These are phyloP conservation scores for Diaporthe sp. DNA, from an alignment of 2,329 filamentous ascomycete species.

Conservation along the genomic window DNA sequence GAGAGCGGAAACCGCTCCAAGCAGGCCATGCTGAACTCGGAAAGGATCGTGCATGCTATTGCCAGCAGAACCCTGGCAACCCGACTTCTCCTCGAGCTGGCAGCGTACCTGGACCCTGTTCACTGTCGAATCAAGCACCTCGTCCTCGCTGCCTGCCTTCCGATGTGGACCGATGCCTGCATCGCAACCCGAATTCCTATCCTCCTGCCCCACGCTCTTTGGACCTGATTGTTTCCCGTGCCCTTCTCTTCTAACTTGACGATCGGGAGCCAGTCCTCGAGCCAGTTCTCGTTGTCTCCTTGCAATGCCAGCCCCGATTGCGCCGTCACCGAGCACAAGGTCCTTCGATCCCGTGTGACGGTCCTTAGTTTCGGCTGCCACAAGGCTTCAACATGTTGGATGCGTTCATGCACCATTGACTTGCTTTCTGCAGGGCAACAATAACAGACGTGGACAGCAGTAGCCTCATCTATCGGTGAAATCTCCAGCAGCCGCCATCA, in stretches of 20 bases:
- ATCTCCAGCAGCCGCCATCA: conserved; percentile 32
- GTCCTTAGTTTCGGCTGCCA: conserved; percentile 19
- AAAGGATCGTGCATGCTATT: conserved; percentile 1
- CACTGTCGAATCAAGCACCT: background rate
- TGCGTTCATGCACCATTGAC: conserved; percentile 38
- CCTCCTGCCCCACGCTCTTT: background rate
- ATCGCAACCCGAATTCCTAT: background rate
- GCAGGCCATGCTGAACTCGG: conserved; percentile 13
- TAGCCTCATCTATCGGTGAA: conserved; percentile 31
- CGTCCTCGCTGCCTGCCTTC: conserved; percentile 4
- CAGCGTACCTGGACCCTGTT: conserved; percentile 19
- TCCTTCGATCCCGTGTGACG: conserved; percentile 28
- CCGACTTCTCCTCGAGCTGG: background rate
- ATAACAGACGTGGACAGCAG: conserved; percentile 32
- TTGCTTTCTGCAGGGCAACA: conserved; percentile 36
- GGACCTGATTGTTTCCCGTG: background rate
- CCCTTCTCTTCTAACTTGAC: background rate
- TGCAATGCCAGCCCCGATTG: background rate
- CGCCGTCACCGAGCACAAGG: background rate
- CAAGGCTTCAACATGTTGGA: conserved; percentile 30
- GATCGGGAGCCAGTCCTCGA: background rate
- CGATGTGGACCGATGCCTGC: conserved; percentile 7
- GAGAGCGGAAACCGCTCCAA: background rate
- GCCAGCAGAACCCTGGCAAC: conserved; percentile 1
- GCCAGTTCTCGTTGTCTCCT: background rate